Evolutionary conservation across 805 yeast species (phyloP).

Genomic region (Kodamaea kakaduensis): DNA sequence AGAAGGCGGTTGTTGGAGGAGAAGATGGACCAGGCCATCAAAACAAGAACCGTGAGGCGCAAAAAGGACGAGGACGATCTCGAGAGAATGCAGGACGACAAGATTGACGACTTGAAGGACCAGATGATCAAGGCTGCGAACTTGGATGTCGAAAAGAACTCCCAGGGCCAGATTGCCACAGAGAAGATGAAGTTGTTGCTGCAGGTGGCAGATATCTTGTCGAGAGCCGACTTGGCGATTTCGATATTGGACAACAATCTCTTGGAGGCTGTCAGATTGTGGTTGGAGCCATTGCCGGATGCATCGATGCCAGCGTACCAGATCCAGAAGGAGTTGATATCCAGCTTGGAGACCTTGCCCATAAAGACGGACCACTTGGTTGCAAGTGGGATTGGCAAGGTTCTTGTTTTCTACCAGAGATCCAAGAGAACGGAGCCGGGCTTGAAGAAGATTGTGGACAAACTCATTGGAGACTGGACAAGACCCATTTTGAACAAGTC

Average conservation of each 20-base stretch:
- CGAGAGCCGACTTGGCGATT: conserved; percentile 83
- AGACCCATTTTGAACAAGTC: conserved; percentile 95
- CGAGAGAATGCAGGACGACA: conserved; percentile 93
- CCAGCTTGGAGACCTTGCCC: conserved; percentile 72
- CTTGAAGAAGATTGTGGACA: conserved; percentile 85
- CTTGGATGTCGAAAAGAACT: conserved; percentile 58
- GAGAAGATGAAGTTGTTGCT: conserved; percentile 76
- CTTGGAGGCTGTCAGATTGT: conserved; percentile 86
- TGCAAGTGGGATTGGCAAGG: conserved; percentile 92
- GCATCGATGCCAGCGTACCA: conserved; percentile 97
- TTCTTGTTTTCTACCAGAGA: conserved; percentile 87
- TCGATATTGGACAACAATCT: conserved; percentile 91
- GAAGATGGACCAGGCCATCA: conserved; percentile 71
- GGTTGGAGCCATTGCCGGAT: conserved; percentile 98
- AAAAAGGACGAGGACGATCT: conserved; percentile 87
- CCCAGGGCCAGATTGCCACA: conserved; percentile 65
- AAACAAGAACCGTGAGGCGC: conserved; percentile 54
- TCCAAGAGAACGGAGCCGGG: conserved; percentile 84
- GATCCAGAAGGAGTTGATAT: conserved; percentile 83
- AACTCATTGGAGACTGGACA: conserved; percentile 94
- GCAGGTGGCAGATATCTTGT: conserved; percentile 68
- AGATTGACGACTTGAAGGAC: conserved; percentile 73
- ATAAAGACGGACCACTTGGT: conserved; percentile 93
- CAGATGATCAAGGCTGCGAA: conserved; percentile 88
- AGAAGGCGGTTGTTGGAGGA: conserved; percentile 78